Evolutionary conservation across 2,329 filamentous ascomycete genomes (phyloP).

Genomic region (Laburnicola sp.): DNA sequence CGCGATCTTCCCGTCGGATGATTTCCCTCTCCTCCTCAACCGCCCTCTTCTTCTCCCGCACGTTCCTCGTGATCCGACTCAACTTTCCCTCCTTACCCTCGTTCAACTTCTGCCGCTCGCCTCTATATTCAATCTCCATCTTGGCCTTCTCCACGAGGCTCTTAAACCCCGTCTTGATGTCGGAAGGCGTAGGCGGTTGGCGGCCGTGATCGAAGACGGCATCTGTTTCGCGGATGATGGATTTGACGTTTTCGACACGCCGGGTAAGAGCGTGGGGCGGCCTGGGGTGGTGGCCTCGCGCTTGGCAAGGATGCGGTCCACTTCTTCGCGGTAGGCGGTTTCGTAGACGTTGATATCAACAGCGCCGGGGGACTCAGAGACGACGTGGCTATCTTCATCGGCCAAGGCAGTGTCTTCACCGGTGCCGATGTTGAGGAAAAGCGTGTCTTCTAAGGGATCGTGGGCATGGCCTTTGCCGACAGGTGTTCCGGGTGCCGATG

Average conservation of each 20-base stretch:
- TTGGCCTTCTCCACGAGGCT: constrained; percentile 43
- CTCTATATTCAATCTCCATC: constrained; percentile 36
- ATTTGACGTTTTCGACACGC: constrained; percentile 52
- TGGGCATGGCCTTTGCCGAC: constrained; percentile 62
- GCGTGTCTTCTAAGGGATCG: constrained; percentile 65
- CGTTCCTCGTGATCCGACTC: constrained; percentile 36
- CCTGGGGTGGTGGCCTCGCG: constrained; percentile 40
- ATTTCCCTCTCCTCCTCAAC: constrained; percentile 41
- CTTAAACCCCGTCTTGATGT: constrained; percentile 40
- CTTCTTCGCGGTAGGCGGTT: constrained; percentile 80
- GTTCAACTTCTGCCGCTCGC: constrained; percentile 37
- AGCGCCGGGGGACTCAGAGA: constrained; percentile 82
- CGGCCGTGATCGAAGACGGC: constrained; percentile 37
- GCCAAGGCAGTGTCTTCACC: constrained; percentile 53
- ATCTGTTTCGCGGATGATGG: constrained; percentile 40
- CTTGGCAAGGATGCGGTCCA: constrained; percentile 67
- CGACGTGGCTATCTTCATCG: constrained; percentile 50
- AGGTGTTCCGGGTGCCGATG: constrained; percentile 34
- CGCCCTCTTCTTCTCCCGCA: constrained; percentile 37
- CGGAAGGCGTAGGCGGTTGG: constrained; percentile 23
- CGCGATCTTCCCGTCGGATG: constrained; percentile 36
- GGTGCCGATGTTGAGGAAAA: constrained; percentile 77
- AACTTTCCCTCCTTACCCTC: constrained; percentile 41
- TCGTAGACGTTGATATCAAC: constrained; percentile 90
- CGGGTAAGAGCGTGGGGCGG: constrained; percentile 57